Percentiles rank a stretch among this genome's conserved stretches.
Conservation (phyloP, 495 filamentous ascomycete species). For the Aspergillus indologenus region DNA sequence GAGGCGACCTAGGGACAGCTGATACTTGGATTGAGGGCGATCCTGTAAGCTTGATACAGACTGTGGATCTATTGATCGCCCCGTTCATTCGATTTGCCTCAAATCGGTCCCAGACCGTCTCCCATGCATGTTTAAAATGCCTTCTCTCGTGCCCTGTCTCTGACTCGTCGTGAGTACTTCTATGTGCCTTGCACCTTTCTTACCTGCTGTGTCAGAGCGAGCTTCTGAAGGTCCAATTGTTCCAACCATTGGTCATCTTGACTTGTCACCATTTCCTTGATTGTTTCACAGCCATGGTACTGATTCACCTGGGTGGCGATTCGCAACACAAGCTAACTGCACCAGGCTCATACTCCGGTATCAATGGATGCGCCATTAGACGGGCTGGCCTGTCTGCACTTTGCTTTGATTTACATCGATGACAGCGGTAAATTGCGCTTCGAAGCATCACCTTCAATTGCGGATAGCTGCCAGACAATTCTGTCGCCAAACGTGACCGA, state of each 20-base stretch:
- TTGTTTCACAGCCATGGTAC: constrained; percentile 11
- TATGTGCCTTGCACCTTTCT: background rate
- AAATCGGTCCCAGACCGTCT: background rate
- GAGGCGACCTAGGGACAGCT: constrained; percentile 4
- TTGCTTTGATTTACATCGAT: constrained; percentile 41
- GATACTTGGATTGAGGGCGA: background rate
- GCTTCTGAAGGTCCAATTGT: background rate
- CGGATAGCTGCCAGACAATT: constrained; percentile 31
- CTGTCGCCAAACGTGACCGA: constrained; percentile 35
- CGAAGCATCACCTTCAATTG: constrained; percentile 35
- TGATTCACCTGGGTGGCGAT: background rate
- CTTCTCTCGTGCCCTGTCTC: constrained; percentile 5
- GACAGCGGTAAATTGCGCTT: constrained; percentile 35
- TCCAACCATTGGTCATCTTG: background rate
- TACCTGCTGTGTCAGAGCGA: background rate
- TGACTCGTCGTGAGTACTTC: constrained; percentile 3
- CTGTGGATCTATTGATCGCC: constrained; percentile 5
- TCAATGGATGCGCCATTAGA: constrained; percentile 27
- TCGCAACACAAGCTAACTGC: background rate
- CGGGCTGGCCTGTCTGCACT: constrained; percentile 29
- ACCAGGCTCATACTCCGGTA: constrained; percentile 25
- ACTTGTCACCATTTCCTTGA: constrained; percentile 2
- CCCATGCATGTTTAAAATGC: constrained; percentile 2
- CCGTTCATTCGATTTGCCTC: constrained; percentile 1
- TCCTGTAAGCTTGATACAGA: constrained; percentile 2